Evolutionary conservation across 192 early-diverging fungal genomes (phyloP).

Genomic region (Podila horticola): DNA sequence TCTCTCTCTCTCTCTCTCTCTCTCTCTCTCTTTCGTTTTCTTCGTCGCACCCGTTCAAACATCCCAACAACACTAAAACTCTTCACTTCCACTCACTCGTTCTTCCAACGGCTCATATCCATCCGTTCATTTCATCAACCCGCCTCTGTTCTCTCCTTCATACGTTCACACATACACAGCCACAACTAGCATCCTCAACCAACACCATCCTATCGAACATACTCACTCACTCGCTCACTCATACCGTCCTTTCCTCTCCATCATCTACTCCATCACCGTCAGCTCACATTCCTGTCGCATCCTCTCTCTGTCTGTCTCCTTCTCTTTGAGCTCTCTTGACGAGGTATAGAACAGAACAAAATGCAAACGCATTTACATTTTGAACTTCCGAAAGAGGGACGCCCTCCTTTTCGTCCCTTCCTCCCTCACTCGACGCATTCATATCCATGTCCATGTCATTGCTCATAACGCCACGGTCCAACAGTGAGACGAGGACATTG

Average conservation of each 20-base stretch:
- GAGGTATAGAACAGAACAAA: no score
- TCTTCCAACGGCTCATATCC: background rate
- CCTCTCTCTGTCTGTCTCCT: no score
- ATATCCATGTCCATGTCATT: no score
- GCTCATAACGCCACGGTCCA: no score
- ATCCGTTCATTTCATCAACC: background rate
- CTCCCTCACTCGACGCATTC: no score
- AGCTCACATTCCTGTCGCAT: no score
- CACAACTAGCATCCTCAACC: background rate
- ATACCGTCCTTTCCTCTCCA: background rate
- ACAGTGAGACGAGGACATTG: no score
- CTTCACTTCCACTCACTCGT: background rate
- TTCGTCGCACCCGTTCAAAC: background rate
- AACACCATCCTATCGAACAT: background rate
- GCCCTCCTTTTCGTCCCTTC: no score
- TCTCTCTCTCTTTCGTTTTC: background rate
- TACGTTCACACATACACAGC: conserved; percentile 5
- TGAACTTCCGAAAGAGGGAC: no score
- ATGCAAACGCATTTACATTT: no score
- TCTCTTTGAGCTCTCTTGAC: no score
- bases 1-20: background rate
- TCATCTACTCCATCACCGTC: no score
- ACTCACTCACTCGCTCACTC: conserved; percentile 2
- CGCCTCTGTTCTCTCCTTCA: conserved; percentile 3
- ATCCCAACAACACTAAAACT: background rate